Conservation (phyloP, 208 protist species). For the Trypanosoma caninum region DNA sequence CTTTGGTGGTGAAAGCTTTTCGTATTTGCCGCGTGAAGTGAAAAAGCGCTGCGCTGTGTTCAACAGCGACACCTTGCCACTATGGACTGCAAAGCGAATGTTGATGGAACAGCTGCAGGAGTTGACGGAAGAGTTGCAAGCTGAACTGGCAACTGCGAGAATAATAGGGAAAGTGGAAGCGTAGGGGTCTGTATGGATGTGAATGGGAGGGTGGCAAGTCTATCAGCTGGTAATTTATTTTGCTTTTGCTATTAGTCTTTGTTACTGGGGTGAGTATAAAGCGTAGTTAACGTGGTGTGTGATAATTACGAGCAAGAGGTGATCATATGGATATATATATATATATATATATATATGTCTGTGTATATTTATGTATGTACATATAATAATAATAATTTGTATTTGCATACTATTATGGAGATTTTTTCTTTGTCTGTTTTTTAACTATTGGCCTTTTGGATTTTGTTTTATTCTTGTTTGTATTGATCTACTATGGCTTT, state of each 20-base stretch:
- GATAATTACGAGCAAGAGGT: not conserved
- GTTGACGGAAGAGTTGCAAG: conserved; percentile 26
- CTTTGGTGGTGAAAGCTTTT: not conserved
- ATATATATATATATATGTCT: not conserved
- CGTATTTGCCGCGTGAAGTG: conserved; percentile 14
- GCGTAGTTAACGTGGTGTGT: not conserved
- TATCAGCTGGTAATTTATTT: no score
- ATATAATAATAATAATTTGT: not conserved
- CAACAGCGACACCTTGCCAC: conserved; percentile 8
- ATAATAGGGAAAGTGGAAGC: not conserved
- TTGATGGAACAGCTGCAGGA: conserved; percentile 20
- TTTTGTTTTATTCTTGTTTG: no score
- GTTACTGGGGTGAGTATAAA: not conserved
- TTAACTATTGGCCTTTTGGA: not conserved
- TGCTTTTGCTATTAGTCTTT: not conserved
- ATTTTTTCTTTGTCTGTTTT: not conserved
- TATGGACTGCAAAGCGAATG: conserved; percentile 1
- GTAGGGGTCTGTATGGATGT: not conserved
- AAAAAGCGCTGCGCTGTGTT: conserved; percentile 7
- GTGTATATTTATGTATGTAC: not conserved
- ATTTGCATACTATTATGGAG: not conserved
- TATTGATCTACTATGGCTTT: no score
- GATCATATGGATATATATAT: not conserved
- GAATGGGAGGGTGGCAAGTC: no score
- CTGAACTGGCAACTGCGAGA: not conserved